phyloP scores from a whole-genome alignment of 2,329 filamentous ascomycete genomes.

The Nannizziopsis barbatae region DNA sequence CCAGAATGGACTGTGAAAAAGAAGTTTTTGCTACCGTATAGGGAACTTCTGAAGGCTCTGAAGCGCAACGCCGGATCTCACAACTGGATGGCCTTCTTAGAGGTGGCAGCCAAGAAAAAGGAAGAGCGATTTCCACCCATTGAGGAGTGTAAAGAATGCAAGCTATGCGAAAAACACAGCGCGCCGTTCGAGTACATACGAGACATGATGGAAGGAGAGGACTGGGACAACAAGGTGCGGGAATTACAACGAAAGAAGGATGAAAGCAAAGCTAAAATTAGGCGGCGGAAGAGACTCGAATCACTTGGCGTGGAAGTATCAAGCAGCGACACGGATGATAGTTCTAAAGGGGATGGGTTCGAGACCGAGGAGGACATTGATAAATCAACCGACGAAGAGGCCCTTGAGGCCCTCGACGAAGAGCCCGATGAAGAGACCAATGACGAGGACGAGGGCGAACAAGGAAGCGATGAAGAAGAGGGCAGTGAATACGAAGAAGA shows the following conservation, averaged over 20 bases:
- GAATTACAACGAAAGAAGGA: background rate
- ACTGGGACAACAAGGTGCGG: background rate
- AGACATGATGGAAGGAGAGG: background rate
- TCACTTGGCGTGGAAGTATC: background rate
- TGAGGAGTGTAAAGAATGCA: background rate
- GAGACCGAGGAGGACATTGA: background rate
- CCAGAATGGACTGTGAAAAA: background rate
- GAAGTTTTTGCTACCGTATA: background rate
- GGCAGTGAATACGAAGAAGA: constrained; percentile 4
- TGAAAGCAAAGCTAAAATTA: background rate
- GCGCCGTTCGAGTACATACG: background rate
- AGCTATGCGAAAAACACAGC: background rate
- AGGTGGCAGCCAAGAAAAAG: background rate
- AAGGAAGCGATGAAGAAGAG: background rate
- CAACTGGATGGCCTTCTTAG: background rate
- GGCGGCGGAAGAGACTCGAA: background rate
- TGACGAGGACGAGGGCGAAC: background rate
- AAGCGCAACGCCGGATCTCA: background rate
- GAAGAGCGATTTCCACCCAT: background rate
- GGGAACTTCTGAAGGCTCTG: background rate
- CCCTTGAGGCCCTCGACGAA: too few species aligned
- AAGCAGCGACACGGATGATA: background rate
- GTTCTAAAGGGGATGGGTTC: too few species aligned
- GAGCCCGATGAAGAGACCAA: background rate
- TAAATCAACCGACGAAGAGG: background rate